Conservation (phyloP, 306 rosid species). For the Ochetophila trinervis region DNA sequence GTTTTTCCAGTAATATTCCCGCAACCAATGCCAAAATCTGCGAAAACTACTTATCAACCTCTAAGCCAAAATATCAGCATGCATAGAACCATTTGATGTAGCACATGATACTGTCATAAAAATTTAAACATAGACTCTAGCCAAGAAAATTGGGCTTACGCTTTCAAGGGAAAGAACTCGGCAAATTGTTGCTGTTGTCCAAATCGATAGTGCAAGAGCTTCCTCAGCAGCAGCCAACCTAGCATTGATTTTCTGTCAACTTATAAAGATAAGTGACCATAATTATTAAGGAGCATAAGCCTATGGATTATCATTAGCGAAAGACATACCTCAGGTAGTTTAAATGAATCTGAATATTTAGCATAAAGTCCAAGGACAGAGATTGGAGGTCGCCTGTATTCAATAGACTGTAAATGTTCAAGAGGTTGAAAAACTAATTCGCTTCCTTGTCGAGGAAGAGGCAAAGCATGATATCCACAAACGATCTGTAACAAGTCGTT, state of each 20-base stretch:
- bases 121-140: not conserved
- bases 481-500: conserved; percentile 79
- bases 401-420: conserved; percentile 82
- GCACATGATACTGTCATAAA: not conserved
- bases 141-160: conserved; percentile 44
- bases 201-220: conserved; percentile 74
- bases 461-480: conserved; percentile 71
- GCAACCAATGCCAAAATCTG: conserved; percentile 70
- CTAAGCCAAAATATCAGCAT: not conserved
- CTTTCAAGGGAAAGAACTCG: conserved; percentile 84
- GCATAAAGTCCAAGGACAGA: conserved; percentile 56
- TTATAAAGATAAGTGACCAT: conserved; percentile 18
- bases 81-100: not conserved
- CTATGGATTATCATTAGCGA: conserved; percentile 11
- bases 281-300: conserved; percentile 5
- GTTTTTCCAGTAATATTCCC: conserved; percentile 86
- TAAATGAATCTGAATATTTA: conserved; percentile 36
- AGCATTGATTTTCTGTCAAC: conserved; percentile 43
- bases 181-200: conserved; percentile 86
- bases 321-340: conserved; percentile 56
- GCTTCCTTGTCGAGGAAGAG: conserved; percentile 68
- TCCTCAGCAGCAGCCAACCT: conserved; percentile 88
- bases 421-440: conserved; percentile 77
- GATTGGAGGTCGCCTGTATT: conserved; percentile 62
- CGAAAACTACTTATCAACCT: conserved; percentile 30